Evolutionary conservation across 2,329 filamentous ascomycete genomes (phyloP), one percentile per base, ranked within the genome.

Genomic region (Pseudogymnoascus sp.): DNA sequence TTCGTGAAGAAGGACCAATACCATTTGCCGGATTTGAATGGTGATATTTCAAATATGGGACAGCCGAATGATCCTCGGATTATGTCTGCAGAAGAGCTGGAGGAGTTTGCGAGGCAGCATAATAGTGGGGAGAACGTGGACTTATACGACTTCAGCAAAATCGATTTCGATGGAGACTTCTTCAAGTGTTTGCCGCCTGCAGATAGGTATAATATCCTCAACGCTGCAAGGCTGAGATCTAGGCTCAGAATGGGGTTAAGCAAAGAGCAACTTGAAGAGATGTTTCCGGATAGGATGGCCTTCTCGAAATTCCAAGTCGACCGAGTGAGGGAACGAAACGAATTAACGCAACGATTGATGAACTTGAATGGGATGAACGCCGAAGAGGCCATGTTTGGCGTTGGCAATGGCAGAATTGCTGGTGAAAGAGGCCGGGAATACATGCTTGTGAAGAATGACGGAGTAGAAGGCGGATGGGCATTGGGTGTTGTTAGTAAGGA

Each of bases 261-360:
- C 63, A 97, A 97, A 75, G 93, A 99, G 67, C 94, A 99, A 75
- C 77, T 99, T 12, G 92, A 97, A 68, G 84, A 82, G 53, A 99
- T 99, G 94, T 99, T 99, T 73, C 93, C 94, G 0, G 89, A 99
- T 73, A 86, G 94, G 25, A 97, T 99, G 92, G 94, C 89, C 0
- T 99, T 99, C 72, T 97, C 92, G 1, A 88, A 83, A 65, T 99
- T 99, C 71, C 94, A 99, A 75, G 96, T 99, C 64, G 94, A 97
- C 73, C 82, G 94, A 64, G 95, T 97, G 10, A 85, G 83, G 68
- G 93, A 99, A 76, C 83, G 95, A 60, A 99, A 99, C 70, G 90
- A 96, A 66, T 81, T 99, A 31, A 99, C 95, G 0, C 94, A 99
- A 73, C 83, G 93, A 40, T 78, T 99, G 63, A 99, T 99, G 94